phyloP scores from a whole-genome alignment of 441 rosid genomes.

The Kokia cookei region DNA sequence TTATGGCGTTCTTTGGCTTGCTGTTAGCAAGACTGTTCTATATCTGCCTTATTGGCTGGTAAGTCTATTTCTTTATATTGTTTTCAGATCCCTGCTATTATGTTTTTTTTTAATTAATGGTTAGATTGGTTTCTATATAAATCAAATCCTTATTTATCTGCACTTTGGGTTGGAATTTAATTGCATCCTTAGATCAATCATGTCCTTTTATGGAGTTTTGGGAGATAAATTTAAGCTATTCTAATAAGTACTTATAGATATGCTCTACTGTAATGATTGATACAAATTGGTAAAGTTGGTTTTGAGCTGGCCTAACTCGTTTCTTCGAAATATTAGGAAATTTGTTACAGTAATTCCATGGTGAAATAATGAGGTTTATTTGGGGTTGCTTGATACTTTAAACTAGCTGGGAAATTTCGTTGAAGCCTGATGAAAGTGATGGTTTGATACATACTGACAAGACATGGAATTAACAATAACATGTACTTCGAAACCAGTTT shows the following conservation, averaged over 20 bases:
- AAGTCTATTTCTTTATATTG: slow-evolving; percentile 6
- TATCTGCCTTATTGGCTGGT: slow-evolving; percentile 45
- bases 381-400: background rate
- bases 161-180: background rate
- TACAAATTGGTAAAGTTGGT: background rate
- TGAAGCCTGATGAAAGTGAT: background rate
- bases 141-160: background rate
- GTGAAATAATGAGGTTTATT: background rate
- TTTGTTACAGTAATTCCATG: background rate
- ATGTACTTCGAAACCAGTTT: background rate
- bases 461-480: background rate
- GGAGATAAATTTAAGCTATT: background rate
- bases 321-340: background rate
- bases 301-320: background rate
- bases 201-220: background rate
- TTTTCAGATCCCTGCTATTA: background rate
- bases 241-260: background rate
- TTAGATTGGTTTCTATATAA: background rate
- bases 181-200: background rate
- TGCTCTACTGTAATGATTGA: background rate
- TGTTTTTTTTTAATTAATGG: background rate
- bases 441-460: background rate
- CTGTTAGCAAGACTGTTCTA: slow-evolving; percentile 26
- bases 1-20: slow-evolving; percentile 41
- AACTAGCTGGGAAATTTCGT: slow-evolving; percentile 3